Evolutionary conservation across 2,329 filamentous ascomycete species (phyloP).

Genomic region (Grosmannia clavigera): DNA sequence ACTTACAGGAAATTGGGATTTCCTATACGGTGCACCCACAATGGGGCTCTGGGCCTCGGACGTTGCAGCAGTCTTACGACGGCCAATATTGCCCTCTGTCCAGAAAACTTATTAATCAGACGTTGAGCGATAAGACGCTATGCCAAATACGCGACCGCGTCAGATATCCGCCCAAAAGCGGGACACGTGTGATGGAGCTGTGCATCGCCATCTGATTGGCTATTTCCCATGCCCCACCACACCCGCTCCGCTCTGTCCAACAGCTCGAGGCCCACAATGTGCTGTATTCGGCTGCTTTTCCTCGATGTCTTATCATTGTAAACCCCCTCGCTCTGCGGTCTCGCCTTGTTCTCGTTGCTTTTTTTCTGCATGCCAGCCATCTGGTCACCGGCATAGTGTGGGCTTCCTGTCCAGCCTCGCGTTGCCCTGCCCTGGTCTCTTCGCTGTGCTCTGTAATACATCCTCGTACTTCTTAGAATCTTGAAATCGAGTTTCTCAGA

Average conservation of each 20-base stretch:
- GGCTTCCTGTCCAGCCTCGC: not conserved
- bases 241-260: conserved; percentile 2
- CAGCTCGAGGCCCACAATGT: not conserved
- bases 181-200: conserved; percentile 7
- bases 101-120: not conserved
- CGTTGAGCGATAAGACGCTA: not conserved
- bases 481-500: too few species aligned
- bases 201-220: conserved; percentile 4
- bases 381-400: not conserved
- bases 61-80: too few species aligned
- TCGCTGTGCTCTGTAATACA: too few species aligned
- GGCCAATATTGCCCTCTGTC: too few species aligned
- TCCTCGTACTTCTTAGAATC: too few species aligned
- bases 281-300: conserved; percentile 4
- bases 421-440: not conserved
- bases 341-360: not conserved
- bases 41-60: too few species aligned
- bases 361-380: not conserved
- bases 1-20: not conserved
- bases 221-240: not conserved
- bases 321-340: not conserved
- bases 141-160: not conserved
- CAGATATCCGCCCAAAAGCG: conserved; percentile 4
- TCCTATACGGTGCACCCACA: too few species aligned
- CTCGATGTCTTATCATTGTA: conserved; percentile 1